Percentiles rank a stretch among this genome's conserved stretches.
Conservation (phyloP, 2,329 filamentous ascomycete genomes). For the Pseudonectria foliicola region DNA sequence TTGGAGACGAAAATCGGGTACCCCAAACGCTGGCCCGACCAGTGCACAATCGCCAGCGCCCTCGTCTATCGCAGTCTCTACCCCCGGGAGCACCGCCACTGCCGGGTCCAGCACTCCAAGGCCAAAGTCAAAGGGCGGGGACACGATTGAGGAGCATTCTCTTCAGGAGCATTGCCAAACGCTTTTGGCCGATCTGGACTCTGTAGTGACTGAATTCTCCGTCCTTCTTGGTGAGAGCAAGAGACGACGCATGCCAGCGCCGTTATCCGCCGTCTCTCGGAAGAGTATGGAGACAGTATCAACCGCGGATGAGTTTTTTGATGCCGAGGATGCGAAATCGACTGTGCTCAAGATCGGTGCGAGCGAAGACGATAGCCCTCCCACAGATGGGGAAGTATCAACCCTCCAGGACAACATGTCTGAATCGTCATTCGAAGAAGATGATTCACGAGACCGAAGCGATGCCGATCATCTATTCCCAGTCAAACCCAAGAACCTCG, state of each 20-base stretch:
- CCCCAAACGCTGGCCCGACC: conserved; percentile 35
- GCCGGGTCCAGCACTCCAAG: conserved; percentile 24
- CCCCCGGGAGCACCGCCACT: conserved; percentile 29
- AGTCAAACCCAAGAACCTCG: conserved; percentile 63
- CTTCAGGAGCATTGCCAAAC: conserved; percentile 78
- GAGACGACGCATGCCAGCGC: conserved; percentile 56
- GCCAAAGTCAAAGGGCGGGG: conserved; percentile 30
- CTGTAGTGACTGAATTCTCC: conserved; percentile 76
- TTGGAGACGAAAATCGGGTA: conserved; percentile 83
- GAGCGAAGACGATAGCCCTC: conserved; percentile 59
- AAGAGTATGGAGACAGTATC: conserved; percentile 74
- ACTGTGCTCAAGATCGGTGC: conserved; percentile 68
- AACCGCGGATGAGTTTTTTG: conserved; percentile 86
- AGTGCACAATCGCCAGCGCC: conserved; percentile 32
- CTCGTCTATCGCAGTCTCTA: conserved; percentile 36
- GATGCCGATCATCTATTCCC: conserved; percentile 64
- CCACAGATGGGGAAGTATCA: conserved; percentile 49
- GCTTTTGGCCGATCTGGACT: conserved; percentile 77
- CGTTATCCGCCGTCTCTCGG: conserved; percentile 41
- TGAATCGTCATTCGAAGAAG: conserved; percentile 51
- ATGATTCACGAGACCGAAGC: conserved; percentile 51
- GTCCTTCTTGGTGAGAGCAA: conserved; percentile 72
- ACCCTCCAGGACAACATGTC: conserved; percentile 50
- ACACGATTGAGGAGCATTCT: conserved; percentile 50
- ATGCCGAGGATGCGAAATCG: conserved; percentile 63